Evolutionary conservation across 495 filamentous ascomycete genomes (phyloP).

Genomic region (Xylaria grammica): DNA sequence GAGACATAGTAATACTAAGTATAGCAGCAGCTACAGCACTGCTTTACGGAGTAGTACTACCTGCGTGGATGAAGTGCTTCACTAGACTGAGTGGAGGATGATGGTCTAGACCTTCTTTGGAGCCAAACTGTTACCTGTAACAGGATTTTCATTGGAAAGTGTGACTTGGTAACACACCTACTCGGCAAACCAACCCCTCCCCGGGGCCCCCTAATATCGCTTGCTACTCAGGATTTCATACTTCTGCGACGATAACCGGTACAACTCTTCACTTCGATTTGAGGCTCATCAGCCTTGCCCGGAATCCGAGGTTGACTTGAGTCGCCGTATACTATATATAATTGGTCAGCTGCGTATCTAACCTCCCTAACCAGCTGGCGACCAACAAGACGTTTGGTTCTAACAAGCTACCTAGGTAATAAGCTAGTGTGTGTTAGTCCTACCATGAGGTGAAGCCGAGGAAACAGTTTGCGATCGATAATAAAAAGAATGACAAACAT

Average conservation of each 20-base stretch:
- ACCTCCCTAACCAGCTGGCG: background rate
- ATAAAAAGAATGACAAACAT: conserved; percentile 5
- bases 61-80: no score
- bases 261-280: background rate
- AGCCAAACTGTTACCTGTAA: background rate
- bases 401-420: background rate
- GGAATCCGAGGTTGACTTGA: background rate
- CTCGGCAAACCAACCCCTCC: no score
- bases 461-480: conserved; percentile 26
- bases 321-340: background rate
- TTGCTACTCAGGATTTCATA: background rate
- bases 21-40: no score
- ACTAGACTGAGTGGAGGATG: background rate
- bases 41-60: no score
- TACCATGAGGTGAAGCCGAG: background rate
- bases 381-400: background rate
- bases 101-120: conserved; percentile 1
- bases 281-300: conserved; percentile 6
- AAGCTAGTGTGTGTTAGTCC: background rate
- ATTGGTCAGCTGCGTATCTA: background rate
- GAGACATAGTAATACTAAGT: no score
- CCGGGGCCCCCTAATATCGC: background rate
- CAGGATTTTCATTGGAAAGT: background rate
- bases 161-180: background rate
- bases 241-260: background rate